phyloP scores from a whole-genome alignment of 768 basidiomycete species.

The Mycena capillaripes region DNA sequence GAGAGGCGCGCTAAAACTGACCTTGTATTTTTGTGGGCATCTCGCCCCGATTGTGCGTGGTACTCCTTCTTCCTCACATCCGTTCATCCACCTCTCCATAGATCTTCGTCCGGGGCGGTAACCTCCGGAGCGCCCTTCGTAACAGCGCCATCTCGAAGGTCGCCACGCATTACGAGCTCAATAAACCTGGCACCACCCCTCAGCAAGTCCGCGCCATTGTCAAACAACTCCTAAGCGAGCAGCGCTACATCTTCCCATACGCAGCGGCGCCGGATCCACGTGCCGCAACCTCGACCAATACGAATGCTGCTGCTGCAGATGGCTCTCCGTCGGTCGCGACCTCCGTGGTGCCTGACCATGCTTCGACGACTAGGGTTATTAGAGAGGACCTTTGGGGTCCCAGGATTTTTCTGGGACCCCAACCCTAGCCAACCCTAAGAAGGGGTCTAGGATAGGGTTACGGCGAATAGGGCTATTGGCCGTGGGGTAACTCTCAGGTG shows the following conservation, averaged over 20 bases:
- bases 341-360: background rate
- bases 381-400: too few relatives aligned
- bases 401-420: too few relatives aligned
- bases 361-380: too few relatives aligned
- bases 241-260: constrained; percentile 12
- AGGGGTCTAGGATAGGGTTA: too few relatives aligned
- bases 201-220: background rate
- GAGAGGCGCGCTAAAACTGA: constrained; percentile 9
- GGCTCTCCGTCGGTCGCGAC: too few relatives aligned
- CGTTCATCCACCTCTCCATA: too few relatives aligned
- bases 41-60: constrained; percentile 1
- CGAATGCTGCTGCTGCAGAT: background rate
- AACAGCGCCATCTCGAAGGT: background rate
- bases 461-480: too few relatives aligned
- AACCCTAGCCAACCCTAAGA: too few relatives aligned
- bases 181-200: background rate
- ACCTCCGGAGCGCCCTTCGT: background rate
- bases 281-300: background rate
- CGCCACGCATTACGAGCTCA: constrained; percentile 15
- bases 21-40: background rate
- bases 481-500: too few relatives aligned
- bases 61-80: too few relatives aligned
- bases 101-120: background rate
- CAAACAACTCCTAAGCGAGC: background rate
- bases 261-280: background rate